Conservation (phyloP, 2,329 filamentous ascomycete species). For the Verruconis gallopava region DNA sequence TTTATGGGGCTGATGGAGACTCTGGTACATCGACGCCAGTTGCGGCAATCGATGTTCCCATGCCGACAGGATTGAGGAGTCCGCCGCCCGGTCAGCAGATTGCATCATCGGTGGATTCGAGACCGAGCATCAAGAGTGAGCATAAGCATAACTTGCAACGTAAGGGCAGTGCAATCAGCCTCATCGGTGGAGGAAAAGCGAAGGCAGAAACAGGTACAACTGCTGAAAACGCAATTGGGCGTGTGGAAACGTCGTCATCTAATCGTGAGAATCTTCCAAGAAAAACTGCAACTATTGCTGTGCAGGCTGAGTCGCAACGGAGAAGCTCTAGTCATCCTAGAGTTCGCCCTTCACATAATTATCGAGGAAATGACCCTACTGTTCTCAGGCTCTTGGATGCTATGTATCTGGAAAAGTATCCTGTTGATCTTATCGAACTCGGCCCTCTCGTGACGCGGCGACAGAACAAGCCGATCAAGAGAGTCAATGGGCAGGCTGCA, state of each 20-base stretch:
- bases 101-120: slow-evolving; percentile 21
- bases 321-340: slow-evolving; percentile 27
- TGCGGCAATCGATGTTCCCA: slow-evolving; percentile 3
- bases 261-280: neutral
- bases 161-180: slow-evolving; percentile 44
- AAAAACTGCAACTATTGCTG: slow-evolving; percentile 1
- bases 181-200: slow-evolving; percentile 47
- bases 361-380: slow-evolving; percentile 60
- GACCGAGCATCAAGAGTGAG: slow-evolving; percentile 17
- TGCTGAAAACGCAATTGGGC: slow-evolving; percentile 51
- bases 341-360: slow-evolving; percentile 61
- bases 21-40: slow-evolving; percentile 1
- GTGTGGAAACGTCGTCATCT: slow-evolving; percentile 33
- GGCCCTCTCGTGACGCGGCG: slow-evolving; percentile 63
- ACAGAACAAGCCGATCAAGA: slow-evolving; percentile 38
- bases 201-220: slow-evolving; percentile 52
- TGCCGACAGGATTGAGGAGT: neutral
- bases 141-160: slow-evolving; percentile 28
- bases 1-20: neutral
- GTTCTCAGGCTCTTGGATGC: slow-evolving; percentile 59
- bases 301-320: slow-evolving; percentile 21
- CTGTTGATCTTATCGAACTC: slow-evolving; percentile 49
- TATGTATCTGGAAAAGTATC: slow-evolving; percentile 60
- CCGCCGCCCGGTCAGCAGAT: slow-evolving; percentile 13
- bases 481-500: slow-evolving; percentile 31